Base-by-base conservation (phyloP, 2,329 filamentous ascomycete species). In the Nigrograna mackinnonii region DNA sequence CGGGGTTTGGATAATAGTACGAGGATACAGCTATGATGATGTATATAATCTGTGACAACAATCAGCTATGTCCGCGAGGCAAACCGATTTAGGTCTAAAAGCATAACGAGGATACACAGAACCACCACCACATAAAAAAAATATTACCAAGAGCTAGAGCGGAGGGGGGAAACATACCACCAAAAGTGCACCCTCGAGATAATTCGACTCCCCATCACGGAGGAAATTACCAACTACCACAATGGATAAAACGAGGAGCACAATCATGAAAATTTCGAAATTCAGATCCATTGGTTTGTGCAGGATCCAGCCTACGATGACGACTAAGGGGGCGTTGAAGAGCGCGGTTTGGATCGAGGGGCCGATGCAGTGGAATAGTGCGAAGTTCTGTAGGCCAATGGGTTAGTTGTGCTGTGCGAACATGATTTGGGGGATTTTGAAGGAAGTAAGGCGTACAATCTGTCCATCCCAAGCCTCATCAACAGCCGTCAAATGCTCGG, bases 331-430 rank as follows among this genome's bases (percentile, higher is more conserved):
- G 0, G 85, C 89, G 62, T 95, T 96, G 62, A 96, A 84, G 12
- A 96, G 80, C 1, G 91, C 89, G 0, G 91, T 96, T 69, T 96
- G 91, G 43, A 96, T 86, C 0, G 89, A 92, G 2, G 90, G 85
- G 18, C 89, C 90, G 19, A 96, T 83, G 47, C 92, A 89, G 66
- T 95, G 89, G 40, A 88, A 87, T 13, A 94, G 78, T 0, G 89
- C 89, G 63, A 91, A 86, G 70, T 94, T 92, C 78, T 64, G 17
- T 12, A 1, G 6, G 4, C 11, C 14, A n/a, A n/a, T n/a, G n/a
- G n/a, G n/a, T n/a, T n/a, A n/a, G n/a, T n/a, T n/a, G n/a, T 11
- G 11, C 30, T 55, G 24, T 52, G 43, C 39, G 17, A 6, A 5
- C 5, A 3, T 11, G 2, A 18, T 16, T 14, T 32, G 11, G 14